phyloP scores from a whole-genome alignment of 2,329 filamentous ascomycete genomes.

The Stachybotrys echinatus region DNA sequence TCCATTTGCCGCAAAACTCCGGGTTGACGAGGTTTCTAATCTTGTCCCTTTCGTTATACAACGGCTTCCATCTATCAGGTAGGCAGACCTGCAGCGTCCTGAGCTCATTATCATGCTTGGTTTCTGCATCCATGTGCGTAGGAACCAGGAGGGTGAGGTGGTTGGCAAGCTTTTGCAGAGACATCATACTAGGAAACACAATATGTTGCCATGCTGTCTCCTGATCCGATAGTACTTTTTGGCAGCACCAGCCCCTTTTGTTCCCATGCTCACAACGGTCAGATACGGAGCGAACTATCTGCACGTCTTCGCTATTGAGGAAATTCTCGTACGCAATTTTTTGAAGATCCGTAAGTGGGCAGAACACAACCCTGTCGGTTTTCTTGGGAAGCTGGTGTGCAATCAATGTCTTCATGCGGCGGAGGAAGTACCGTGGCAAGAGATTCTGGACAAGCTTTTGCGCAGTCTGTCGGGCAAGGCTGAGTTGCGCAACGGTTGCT shows the following conservation, averaged over 20 bases:
- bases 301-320: slow-evolving; percentile 62
- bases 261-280: slow-evolving; percentile 64
- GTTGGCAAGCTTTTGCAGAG: slow-evolving; percentile 83
- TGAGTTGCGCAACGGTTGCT: slow-evolving; percentile 77
- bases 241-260: slow-evolving; percentile 75
- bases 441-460: slow-evolving; percentile 81
- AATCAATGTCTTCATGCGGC: slow-evolving; percentile 89
- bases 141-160: slow-evolving; percentile 89
- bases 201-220: slow-evolving; percentile 66
- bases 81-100: slow-evolving; percentile 68
- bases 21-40: slow-evolving; percentile 78
- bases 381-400: slow-evolving; percentile 92
- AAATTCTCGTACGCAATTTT: slow-evolving; percentile 78
- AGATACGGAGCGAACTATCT: slow-evolving; percentile 61
- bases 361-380: slow-evolving; percentile 91
- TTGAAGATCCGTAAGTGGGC: slow-evolving; percentile 79
- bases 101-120: slow-evolving; percentile 75
- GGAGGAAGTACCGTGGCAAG: slow-evolving; percentile 82
- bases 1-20: slow-evolving; percentile 96
- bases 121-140: slow-evolving; percentile 51
- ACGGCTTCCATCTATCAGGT: slow-evolving; percentile 67
- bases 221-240: slow-evolving; percentile 46
- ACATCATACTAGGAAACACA: slow-evolving; percentile 80
- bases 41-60: slow-evolving; percentile 71
- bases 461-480: slow-evolving; percentile 73